Percentiles rank a stretch among this genome's conserved stretches.
Conservation (phyloP, 192 early-diverging fungal genomes). For the Gonapodya prolifera region DNA sequence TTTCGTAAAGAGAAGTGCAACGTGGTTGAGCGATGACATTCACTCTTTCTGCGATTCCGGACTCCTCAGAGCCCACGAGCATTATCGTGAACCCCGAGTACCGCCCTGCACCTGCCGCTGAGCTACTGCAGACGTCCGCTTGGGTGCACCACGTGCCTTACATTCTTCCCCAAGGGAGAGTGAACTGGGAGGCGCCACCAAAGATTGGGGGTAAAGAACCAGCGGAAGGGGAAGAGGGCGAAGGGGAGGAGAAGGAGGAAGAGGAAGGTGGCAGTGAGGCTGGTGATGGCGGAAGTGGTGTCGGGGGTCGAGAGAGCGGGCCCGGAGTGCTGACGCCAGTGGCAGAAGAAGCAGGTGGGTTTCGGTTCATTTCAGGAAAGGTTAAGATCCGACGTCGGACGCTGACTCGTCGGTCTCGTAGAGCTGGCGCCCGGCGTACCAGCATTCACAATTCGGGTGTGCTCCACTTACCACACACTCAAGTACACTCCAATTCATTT, state of each 20-base stretch:
- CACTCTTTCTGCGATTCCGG: background rate
- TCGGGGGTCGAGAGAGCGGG: conserved; percentile 36
- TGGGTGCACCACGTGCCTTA: conserved; percentile 55
- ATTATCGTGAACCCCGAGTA: conserved; percentile 50
- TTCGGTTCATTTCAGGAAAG: background rate
- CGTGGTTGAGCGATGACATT: background rate
- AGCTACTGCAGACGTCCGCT: conserved; percentile 26
- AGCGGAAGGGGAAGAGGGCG: conserved; percentile 18
- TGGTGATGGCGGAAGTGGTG: conserved; percentile 18
- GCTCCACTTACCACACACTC: conserved; percentile 23
- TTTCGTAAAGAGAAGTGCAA: conserved; percentile 2
- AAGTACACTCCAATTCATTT: conserved; percentile 43
- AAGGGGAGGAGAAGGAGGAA: conserved; percentile 18
- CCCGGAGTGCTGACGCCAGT: conserved; percentile 27
- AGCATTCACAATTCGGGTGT: conserved; percentile 29
- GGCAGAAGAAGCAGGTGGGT: conserved; percentile 31
- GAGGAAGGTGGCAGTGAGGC: conserved; percentile 15
- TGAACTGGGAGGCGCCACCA: conserved; percentile 38
- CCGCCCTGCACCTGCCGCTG: conserved; percentile 31
- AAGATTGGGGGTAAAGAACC: conserved; percentile 6
- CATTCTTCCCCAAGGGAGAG: conserved; percentile 42
- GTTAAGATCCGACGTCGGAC: conserved; percentile 16
- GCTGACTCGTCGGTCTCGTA: background rate
- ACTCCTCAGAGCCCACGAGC: conserved; percentile 18
- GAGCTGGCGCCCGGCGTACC: conserved; percentile 16